Evolutionary conservation across 1,284 basidiomycete genomes (phyloP).

Genomic region (Prillingera fragicola): DNA sequence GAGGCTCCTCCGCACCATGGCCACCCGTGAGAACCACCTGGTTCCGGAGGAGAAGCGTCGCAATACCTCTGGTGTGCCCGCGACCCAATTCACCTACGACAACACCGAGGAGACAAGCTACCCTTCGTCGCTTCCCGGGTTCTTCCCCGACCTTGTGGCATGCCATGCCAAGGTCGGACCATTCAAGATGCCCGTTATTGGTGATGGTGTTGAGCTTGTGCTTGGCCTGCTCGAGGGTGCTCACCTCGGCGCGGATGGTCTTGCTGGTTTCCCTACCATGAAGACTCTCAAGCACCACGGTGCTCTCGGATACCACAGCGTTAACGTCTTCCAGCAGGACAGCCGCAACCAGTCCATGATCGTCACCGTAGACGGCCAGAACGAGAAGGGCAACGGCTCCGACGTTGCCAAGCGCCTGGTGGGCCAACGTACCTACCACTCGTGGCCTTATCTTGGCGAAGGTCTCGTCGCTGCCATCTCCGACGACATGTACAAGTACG

Average conservation of each 20-base stretch:
- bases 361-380: conserved; percentile 71
- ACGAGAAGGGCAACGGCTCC: conserved; percentile 61
- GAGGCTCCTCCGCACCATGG: conserved; percentile 76
- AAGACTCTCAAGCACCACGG: conserved; percentile 80
- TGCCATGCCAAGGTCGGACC: conserved; percentile 72
- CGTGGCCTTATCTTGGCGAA: conserved; percentile 94
- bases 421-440: conserved; percentile 70
- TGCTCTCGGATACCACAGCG: conserved; percentile 73
- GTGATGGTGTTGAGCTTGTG: conserved; percentile 74
- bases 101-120: conserved; percentile 60
- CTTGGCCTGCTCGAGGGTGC: conserved; percentile 86
- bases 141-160: conserved; percentile 85
- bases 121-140: conserved; percentile 85
- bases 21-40: conserved; percentile 70
- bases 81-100: conserved; percentile 72
- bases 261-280: conserved; percentile 94
- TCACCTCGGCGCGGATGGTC: conserved; percentile 72
- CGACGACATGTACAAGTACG: conserved; percentile 82
- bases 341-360: conserved; percentile 89
- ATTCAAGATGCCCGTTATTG: conserved; percentile 79
- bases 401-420: conserved; percentile 71
- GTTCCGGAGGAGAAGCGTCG: conserved; percentile 70
- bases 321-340: conserved; percentile 89
- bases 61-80: conserved; percentile 68
- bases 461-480: conserved; percentile 81